Conservation (phyloP, 257 asterid species). For the Petunia axillaris region DNA sequence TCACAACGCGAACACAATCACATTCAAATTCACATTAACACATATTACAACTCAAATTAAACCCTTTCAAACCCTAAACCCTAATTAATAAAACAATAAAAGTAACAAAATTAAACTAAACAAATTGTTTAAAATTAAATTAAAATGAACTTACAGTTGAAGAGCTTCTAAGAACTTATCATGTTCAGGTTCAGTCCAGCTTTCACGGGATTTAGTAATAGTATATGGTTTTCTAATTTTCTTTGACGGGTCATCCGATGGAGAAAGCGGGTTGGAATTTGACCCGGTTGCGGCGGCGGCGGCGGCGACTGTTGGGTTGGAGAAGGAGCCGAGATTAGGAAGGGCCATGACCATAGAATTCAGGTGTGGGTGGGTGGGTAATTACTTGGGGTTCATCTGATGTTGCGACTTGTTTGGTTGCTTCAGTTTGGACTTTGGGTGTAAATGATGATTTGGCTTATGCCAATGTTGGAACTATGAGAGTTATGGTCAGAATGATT, state of each 20-base stretch:
- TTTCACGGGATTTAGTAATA: constrained; percentile 86
- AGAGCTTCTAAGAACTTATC: constrained; percentile 96
- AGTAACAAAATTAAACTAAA: constrained; percentile 11
- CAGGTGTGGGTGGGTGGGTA: constrained; percentile 45
- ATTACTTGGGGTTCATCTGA: constrained; percentile 35
- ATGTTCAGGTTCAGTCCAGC: constrained; percentile 97
- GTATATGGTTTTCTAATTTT: constrained; percentile 89
- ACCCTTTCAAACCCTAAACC: constrained; percentile 32
- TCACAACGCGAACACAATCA: not conserved
- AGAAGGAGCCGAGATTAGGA: constrained; percentile 62
- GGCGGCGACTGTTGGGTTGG: constrained; percentile 44
- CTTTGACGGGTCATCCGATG: constrained; percentile 63
- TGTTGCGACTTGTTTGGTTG: not conserved
- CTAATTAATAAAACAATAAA: constrained; percentile 33
- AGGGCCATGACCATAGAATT: constrained; percentile 70
- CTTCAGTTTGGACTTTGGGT: not conserved
- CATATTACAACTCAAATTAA: not conserved
- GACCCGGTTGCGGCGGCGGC: constrained; percentile 33
- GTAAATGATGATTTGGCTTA: not conserved
- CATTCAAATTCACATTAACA: not conserved
- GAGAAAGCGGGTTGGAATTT: constrained; percentile 39
- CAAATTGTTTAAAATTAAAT: constrained; percentile 17
- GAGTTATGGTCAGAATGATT: too few species aligned
- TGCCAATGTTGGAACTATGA: not conserved
- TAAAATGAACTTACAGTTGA: constrained; percentile 63